These are phyloP conservation scores for Marsdenia floribunda DNA, from an alignment of 257 asterid genomes.

Conservation along the genomic window DNA sequence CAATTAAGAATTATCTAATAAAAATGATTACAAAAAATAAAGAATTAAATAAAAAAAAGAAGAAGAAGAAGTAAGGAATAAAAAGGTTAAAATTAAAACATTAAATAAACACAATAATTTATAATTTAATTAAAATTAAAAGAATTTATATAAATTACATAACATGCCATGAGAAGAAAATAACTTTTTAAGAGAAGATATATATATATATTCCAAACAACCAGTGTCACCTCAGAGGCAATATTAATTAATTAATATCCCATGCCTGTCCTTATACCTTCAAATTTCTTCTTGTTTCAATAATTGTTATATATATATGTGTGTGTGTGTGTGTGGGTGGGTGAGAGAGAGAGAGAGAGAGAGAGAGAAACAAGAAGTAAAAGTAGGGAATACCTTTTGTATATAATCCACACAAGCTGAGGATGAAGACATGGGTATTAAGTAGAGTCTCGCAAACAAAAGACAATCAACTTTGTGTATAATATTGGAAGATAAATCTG, in stretches of 20 bases:
- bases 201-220: neutral
- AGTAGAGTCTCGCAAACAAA: slow-evolving; percentile 42
- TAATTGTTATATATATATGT: neutral
- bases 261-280: slow-evolving; percentile 13
- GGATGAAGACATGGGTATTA: slow-evolving; percentile 58
- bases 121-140: no score
- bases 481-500: slow-evolving; percentile 20
- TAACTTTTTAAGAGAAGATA: no score
- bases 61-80: no score
- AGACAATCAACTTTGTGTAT: slow-evolving; percentile 23
- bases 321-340: neutral
- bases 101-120: no score
- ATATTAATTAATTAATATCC: neutral
- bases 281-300: neutral
- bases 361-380: slow-evolving; percentile 17
- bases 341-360: neutral
- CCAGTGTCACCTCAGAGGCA: slow-evolving; percentile 22
- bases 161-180: no score
- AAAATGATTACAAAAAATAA: no score
- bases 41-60: no score
- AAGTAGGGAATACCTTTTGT: slow-evolving; percentile 21
- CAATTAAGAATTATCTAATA: no score
- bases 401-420: slow-evolving; percentile 34
- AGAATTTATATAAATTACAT: no score
- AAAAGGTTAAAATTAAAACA: no score